Base-by-base conservation (phyloP, 163 green algal species). In the Coccomyxa subellipsoidea region DNA sequence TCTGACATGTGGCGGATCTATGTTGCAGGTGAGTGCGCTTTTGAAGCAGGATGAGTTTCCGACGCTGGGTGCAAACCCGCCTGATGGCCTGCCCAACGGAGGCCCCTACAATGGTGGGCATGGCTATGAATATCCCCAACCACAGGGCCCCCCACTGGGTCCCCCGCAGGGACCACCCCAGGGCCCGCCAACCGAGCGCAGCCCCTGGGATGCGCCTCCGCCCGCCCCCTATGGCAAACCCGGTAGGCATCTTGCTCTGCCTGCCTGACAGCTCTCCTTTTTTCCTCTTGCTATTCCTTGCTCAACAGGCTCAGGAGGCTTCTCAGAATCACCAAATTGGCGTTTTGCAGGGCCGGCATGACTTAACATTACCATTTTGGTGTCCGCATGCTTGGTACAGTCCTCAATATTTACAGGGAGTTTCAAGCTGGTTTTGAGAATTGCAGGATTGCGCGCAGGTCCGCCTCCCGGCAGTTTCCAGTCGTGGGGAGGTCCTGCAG, bases 31-130 rank as follows among this genome's bases (percentile, higher is more conserved):
- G 66, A 73, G 66, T 23, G 66, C 66, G 66, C 66, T 73, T 0
- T 34, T 73, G 27, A 34, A 32, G 27, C 66, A 73, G 32, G 70
- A 77, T 39, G 70, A 77, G 25, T 77, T 77, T 31, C 70, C 70
- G 3, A 77, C 70, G 32, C 70, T 77, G 32, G 70, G 70, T n/a
- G 70, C 32, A 23, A 32, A 32, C 29, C 29, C 66, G 27, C 10
- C 66, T 18, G 66, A 73, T 32, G 66, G 29, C 27, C 21, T n/a
- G 66, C 66, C 66, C 6, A 73, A 73, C 32, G 66, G 66, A 36
- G 66, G 10, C 8, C 66, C 66, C 66, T 73, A 73, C 7, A 34
- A 73, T 73, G 66, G 29, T 23, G 29, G 29, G 66, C 66, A 21
- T 36, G 66, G 66, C 27, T 73, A 73, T 73, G 66, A 18, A 18